Percentiles rank a stretch among this genome's conserved stretches.
Conservation (phyloP, 257 asterid genomes). For the Prunella vulgaris region DNA sequence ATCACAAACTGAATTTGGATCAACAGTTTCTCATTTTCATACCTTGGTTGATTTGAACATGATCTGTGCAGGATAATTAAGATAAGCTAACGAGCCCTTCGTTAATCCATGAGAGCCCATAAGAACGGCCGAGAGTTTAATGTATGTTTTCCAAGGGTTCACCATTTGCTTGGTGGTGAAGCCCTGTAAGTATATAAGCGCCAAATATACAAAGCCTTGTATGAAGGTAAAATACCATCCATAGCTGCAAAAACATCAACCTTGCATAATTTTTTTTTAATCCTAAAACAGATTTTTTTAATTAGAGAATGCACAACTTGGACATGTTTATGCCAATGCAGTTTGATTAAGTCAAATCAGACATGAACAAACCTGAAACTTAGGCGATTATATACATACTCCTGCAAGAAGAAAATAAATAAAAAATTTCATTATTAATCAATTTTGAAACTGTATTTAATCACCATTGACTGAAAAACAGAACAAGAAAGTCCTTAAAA, state of each 20-base stretch:
- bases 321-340: too few species aligned
- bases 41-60: constrained; percentile 99
- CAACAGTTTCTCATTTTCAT: too few species aligned
- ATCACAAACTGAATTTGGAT: too few species aligned
- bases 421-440: too few species aligned
- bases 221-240: constrained; percentile 97
- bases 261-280: too few species aligned
- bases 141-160: constrained; percentile 88
- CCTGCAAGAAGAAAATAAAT: constrained; percentile 63
- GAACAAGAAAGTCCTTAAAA: constrained; percentile 1
- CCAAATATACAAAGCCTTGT: constrained; percentile 81
- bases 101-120: constrained; percentile 96
- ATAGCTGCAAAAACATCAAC: constrained; percentile 44
- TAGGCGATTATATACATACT: constrained; percentile 64
- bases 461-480: not conserved
- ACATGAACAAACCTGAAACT: not conserved
- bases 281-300: too few species aligned
- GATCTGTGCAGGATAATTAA: constrained; percentile 92
- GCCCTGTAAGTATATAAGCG: constrained; percentile 71
- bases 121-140: constrained; percentile 82
- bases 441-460: constrained; percentile 1
- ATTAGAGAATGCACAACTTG: too few species aligned
- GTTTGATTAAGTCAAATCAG: too few species aligned
- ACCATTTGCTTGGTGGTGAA: constrained; percentile 89
- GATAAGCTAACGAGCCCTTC: constrained; percentile 83